phyloP scores from a whole-genome alignment of 78 protist genomes.

The Dictyostelium capitatum region DNA sequence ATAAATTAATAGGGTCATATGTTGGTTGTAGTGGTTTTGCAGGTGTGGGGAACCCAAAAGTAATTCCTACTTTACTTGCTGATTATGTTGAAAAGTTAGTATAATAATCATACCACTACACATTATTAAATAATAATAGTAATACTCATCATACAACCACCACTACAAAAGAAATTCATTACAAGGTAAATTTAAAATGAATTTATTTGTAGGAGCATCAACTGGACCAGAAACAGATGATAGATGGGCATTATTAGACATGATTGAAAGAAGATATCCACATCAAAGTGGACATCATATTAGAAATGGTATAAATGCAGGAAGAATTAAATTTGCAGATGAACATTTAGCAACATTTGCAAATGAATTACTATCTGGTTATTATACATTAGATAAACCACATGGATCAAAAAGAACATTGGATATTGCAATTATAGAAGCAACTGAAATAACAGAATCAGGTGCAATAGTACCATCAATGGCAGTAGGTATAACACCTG shows the following conservation, averaged over 20 bases:
- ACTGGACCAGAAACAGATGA: constrained; percentile 69
- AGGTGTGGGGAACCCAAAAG: constrained; percentile 53
- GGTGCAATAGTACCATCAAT: constrained; percentile 87
- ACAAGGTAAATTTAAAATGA: constrained; percentile 58
- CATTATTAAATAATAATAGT: too few relatives aligned
- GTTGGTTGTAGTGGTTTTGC: constrained; percentile 67
- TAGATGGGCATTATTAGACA: constrained; percentile 62
- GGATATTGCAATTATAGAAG: constrained; percentile 88
- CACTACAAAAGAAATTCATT: too few relatives aligned
- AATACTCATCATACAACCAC: too few relatives aligned
- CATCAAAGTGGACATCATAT: constrained; percentile 55
- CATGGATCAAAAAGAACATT: constrained; percentile 29
- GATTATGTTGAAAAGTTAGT: constrained; percentile 58
- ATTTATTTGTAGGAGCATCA: constrained; percentile 78
- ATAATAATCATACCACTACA: neutral
- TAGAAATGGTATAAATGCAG: constrained; percentile 40
- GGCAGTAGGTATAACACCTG: constrained; percentile 83
- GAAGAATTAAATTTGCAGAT: constrained; percentile 45
- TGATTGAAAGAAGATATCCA: constrained; percentile 63
- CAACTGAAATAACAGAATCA: constrained; percentile 85
- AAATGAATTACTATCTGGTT: constrained; percentile 35
- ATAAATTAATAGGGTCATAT: too few relatives aligned
- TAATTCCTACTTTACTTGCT: constrained; percentile 44
- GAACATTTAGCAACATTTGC: constrained; percentile 64
- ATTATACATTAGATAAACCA: constrained; percentile 44